phyloP scores from a whole-genome alignment of 371 early-diverging fungal genomes.

The Mucor velutinosus region DNA sequence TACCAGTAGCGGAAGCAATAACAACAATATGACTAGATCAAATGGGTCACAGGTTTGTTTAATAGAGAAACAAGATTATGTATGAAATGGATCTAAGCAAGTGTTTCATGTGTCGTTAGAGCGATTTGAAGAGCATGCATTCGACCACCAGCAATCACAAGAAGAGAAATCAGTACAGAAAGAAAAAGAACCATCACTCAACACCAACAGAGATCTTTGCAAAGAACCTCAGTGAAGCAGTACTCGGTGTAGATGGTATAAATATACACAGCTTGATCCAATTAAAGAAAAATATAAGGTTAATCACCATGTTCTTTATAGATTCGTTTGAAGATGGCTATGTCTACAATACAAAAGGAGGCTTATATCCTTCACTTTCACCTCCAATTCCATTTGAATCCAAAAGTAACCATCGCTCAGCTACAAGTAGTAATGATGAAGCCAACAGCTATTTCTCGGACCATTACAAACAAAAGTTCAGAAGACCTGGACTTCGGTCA shows the following conservation, averaged over 20 bases:
- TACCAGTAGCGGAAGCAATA: not conserved
- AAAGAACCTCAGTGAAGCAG: conserved; percentile 50
- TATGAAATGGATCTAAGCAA: not conserved
- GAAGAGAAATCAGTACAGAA: conserved; percentile 16
- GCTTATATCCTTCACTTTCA: conserved; percentile 27
- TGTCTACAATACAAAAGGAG: conserved; percentile 30
- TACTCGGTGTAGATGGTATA: conserved; percentile 51
- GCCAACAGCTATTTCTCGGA: conserved; percentile 12
- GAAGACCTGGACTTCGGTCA: conserved; percentile 41
- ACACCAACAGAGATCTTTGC: conserved; percentile 50
- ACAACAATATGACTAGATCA: conserved; percentile 5
- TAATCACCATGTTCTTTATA: conserved; percentile 5
- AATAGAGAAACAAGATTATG: not conserved
- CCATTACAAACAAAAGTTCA: conserved; percentile 15
- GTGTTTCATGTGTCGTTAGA: conserved; percentile 9
- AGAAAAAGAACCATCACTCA: conserved; percentile 9
- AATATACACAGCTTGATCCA: not conserved
- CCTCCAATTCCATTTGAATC: conserved; percentile 19
- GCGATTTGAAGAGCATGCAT: conserved; percentile 14
- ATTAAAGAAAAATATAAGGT: not conserved
- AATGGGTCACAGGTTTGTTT: conserved; percentile 17
- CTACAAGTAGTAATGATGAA: conserved; percentile 4
- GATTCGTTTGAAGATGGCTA: conserved; percentile 47
- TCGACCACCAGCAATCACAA: conserved; percentile 16
- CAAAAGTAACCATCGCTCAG: not conserved